Conservation (phyloP, 495 filamentous ascomycete genomes). For the Choiromyces venosus region DNA sequence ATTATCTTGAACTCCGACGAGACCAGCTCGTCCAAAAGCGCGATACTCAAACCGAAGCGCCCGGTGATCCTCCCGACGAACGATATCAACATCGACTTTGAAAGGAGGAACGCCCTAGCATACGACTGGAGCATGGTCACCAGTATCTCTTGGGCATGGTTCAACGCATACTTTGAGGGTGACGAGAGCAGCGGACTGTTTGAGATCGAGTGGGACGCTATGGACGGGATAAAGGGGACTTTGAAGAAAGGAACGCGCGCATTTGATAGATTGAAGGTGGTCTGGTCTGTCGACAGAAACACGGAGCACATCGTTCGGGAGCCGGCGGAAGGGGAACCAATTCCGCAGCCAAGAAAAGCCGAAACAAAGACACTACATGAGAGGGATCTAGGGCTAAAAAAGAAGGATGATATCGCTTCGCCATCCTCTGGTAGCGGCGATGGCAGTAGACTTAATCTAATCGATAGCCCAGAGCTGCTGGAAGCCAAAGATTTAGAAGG, state of each 20-base stretch:
- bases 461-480: background rate
- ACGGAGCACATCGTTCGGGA: constrained; percentile 29
- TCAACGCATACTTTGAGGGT: constrained; percentile 90
- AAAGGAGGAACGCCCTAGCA: constrained; percentile 68
- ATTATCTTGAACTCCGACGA: constrained; percentile 60
- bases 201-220: constrained; percentile 56
- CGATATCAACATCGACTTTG: constrained; percentile 86
- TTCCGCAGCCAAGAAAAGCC: constrained; percentile 19
- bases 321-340: constrained; percentile 26
- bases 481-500: background rate
- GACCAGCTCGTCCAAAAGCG: constrained; percentile 48
- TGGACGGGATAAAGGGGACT: constrained; percentile 59
- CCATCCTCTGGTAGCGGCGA: background rate
- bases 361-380: constrained; percentile 19
- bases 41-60: constrained; percentile 67
- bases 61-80: constrained; percentile 63
- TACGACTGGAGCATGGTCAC: constrained; percentile 86
- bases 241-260: constrained; percentile 71
- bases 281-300: constrained; percentile 55
- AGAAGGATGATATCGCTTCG: background rate
- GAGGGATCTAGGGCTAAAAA: constrained; percentile 22
- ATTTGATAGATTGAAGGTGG: constrained; percentile 76
- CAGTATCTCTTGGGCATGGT: constrained; percentile 90
- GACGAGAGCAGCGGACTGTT: constrained; percentile 54
- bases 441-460: background rate